These are phyloP conservation scores for Wickerhamomyces sp. DNA, from an alignment of 1,139 yeast genomes.

Conservation along the genomic window DNA sequence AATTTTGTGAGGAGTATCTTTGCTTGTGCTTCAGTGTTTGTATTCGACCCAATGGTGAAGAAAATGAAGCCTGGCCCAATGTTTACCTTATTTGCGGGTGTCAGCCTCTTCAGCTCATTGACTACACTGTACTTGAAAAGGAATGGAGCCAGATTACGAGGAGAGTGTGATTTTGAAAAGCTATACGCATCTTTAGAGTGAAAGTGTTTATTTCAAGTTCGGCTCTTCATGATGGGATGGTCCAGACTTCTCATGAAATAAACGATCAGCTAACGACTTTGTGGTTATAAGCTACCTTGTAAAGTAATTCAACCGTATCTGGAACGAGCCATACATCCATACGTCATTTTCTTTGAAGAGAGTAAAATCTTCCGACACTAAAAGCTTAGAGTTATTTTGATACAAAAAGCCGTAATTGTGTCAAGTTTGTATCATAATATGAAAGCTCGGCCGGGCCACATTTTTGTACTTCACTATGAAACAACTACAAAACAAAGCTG, in stretches of 20 bases:
- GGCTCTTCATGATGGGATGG: too few species aligned
- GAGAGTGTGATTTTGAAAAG: slow-evolving; percentile 53
- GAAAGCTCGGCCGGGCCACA: neutral
- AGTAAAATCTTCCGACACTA: too few species aligned
- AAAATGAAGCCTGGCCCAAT: slow-evolving; percentile 71
- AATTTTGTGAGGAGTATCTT: slow-evolving; percentile 67
- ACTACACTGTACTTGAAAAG: slow-evolving; percentile 46
- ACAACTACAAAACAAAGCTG: neutral
- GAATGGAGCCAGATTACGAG: slow-evolving; percentile 61
- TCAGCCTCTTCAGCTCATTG: slow-evolving; percentile 41
- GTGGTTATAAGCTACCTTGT: too few species aligned
- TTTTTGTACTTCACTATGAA: neutral
- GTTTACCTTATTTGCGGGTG: slow-evolving; percentile 59
- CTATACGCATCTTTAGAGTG: slow-evolving; percentile 44
- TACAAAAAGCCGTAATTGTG: neutral
- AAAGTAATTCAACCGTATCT: too few species aligned
- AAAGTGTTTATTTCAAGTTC: too few species aligned
- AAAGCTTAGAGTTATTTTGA: too few species aligned
- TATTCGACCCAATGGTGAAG: slow-evolving; percentile 59
- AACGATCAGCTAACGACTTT: too few species aligned
- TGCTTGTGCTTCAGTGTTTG: slow-evolving; percentile 74
- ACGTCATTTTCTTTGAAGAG: too few species aligned
- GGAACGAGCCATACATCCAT: too few species aligned
- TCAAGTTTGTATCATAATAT: neutral
- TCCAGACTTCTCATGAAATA: too few species aligned